Evolutionary conservation across 805 yeast genomes (phyloP), one percentile per base, ranked within the genome.

Genomic region (Suhomyces kilbournensis): DNA sequence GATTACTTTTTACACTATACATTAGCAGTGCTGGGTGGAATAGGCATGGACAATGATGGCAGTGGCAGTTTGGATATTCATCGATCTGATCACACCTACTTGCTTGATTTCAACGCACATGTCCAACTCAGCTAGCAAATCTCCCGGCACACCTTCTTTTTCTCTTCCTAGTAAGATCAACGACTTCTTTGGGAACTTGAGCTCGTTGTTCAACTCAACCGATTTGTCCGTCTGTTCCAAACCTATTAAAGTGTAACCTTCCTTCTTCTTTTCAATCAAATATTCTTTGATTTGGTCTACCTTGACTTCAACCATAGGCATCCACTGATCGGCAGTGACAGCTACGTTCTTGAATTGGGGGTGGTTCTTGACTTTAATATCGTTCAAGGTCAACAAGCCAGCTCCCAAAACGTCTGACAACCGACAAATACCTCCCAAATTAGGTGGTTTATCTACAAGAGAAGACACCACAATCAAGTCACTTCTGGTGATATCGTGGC

Each of bases 41-140:
- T 93, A 92, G 0, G 97, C 94, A 68, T 92, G 96, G 6, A 91
- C 97, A 48, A 92, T 82, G 19, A 92, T 91, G 0, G 97, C 98
- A 0, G 97, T 85, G 1, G 97, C 98, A 0, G 97, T 92, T 71
- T 92, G 98, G 55, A 92, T 92, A 63, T 92, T 92, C 98, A 92
- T 92, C 1, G 97, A 91, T 59, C 98, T 78, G 40, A 93, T 84
- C 15, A 92, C 91, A 14, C 98, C 98, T 40, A 83, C 85, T 65
- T 92, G 98, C 64, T 90, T 89, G 60, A 92, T 92, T 63, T 92
- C 97, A 40, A 93, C 83, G 65, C 97, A 92, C 58, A 85, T 74
- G 64, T 92, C 97, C 30, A 93, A 73, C 62, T 88, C 93, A 0
- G 89, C 86, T 50, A 92, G 71, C 25, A 92, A 70, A 39, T 86